These are phyloP conservation scores for Amaranthus palmeri DNA, from an alignment of 148 eudicot genomes.

Conservation along the genomic window DNA sequence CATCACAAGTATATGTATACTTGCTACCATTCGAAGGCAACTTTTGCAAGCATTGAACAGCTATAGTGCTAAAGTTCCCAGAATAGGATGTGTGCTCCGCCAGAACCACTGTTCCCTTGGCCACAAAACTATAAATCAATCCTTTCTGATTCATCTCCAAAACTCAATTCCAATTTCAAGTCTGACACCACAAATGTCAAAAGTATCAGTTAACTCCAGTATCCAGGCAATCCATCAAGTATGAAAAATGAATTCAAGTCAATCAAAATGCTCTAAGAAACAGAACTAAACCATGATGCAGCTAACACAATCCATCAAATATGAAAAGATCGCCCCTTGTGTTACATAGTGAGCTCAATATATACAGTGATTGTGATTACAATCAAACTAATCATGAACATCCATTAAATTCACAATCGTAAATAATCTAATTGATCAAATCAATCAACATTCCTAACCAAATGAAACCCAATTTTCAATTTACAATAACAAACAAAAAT, in stretches of 20 bases:
- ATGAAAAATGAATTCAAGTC: background rate
- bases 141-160: slow-evolving; percentile 75
- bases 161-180: background rate
- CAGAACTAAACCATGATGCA: too few species aligned
- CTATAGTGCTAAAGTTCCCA: slow-evolving; percentile 96
- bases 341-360: too few species aligned
- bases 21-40: slow-evolving; percentile 85
- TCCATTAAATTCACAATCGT: too few species aligned
- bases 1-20: slow-evolving; percentile 96
- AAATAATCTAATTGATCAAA: too few species aligned
- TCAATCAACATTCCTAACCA: too few species aligned
- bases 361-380: too few species aligned
- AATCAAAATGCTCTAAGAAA: background rate
- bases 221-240: background rate
- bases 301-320: too few species aligned
- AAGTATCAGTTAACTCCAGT: background rate
- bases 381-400: too few species aligned
- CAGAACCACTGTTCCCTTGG: slow-evolving; percentile 85
- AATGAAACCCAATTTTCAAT: too few species aligned
- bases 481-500: too few species aligned
- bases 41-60: slow-evolving; percentile 95
- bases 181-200: background rate
- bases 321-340: too few species aligned
- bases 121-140: slow-evolving; percentile 91
- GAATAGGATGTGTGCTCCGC: slow-evolving; percentile 98